phyloP scores from a whole-genome alignment of 352 stramenopile genomes.

The Lagenidium sp. region DNA sequence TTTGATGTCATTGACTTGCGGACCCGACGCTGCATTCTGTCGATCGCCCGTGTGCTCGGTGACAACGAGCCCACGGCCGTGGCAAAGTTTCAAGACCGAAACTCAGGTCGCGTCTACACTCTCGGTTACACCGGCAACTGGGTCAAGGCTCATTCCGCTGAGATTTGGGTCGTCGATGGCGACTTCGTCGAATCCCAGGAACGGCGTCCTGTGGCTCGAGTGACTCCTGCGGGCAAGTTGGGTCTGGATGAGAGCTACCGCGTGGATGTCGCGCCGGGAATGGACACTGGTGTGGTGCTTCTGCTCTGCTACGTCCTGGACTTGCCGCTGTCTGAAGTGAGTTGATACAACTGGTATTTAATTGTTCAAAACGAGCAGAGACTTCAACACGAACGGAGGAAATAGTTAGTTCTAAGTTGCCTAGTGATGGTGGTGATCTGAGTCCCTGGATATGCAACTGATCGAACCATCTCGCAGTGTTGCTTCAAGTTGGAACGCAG shows the following conservation, averaged over 20 bases:
- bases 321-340: constrained; percentile 62
- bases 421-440: too few relatives aligned
- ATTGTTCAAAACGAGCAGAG: too few relatives aligned
- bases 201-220: background rate
- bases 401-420: too few relatives aligned
- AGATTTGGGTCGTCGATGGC: constrained; percentile 1
- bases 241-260: background rate
- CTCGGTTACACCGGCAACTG: constrained; percentile 8
- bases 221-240: background rate
- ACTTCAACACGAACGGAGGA: too few relatives aligned
- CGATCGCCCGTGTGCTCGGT: background rate
- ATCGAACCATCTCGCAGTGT: constrained; percentile 10
- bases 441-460: too few relatives aligned
- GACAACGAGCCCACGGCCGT: background rate
- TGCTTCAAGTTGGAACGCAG: constrained; percentile 59
- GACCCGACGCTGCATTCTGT: background rate
- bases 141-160: background rate
- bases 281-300: constrained; percentile 1
- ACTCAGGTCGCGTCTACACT: background rate
- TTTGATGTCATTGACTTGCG: background rate
- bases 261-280: constrained; percentile 5
- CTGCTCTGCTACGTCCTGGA: constrained; percentile 6
- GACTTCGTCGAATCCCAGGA: background rate
- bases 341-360: background rate
- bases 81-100: constrained; percentile 2